These are phyloP conservation scores for Pholiota conissans DNA, from an alignment of 768 basidiomycete species.

Conservation along the genomic window DNA sequence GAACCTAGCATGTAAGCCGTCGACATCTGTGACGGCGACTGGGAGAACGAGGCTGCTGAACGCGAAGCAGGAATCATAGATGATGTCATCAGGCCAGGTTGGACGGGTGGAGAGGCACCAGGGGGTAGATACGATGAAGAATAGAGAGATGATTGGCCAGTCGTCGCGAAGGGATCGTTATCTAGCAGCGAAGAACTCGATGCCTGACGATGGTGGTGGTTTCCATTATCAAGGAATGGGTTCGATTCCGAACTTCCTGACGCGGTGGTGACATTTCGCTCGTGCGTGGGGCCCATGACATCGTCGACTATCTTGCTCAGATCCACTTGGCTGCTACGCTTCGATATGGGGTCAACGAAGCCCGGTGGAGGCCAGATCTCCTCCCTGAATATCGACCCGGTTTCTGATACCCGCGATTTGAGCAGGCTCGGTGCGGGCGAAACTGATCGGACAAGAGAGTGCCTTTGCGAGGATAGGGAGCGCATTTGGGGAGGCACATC, in stretches of 20 bases:
- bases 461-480: slow-evolving; percentile 1
- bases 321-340: slow-evolving; percentile 32
- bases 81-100: slow-evolving; percentile 9
- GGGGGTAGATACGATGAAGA: slow-evolving; percentile 9
- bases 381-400: slow-evolving; percentile 48
- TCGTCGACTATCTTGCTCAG: slow-evolving; percentile 44
- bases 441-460: slow-evolving; percentile 6
- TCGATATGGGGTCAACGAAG: slow-evolving; percentile 40
- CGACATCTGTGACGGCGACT: background rate
- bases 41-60: background rate
- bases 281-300: slow-evolving; percentile 43
- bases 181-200: background rate
- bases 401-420: slow-evolving; percentile 39
- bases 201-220: background rate
- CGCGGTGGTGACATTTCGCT: slow-evolving; percentile 6
- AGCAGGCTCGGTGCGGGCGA: slow-evolving; percentile 38
- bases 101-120: slow-evolving; percentile 14
- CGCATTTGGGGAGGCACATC: slow-evolving; percentile 15
- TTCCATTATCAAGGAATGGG: background rate
- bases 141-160: slow-evolving; percentile 6
- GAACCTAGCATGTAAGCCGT: background rate
- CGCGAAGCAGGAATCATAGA: background rate
- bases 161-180: slow-evolving; percentile 11
- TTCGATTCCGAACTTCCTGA: slow-evolving; percentile 4
- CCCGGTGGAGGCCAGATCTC: slow-evolving; percentile 45